Percentiles rank a stretch among this genome's conserved stretches.
Evolutionary conservation across 129 eudicot genomes (phyloP).

Genomic region (Heracleum sosnowskyi): DNA sequence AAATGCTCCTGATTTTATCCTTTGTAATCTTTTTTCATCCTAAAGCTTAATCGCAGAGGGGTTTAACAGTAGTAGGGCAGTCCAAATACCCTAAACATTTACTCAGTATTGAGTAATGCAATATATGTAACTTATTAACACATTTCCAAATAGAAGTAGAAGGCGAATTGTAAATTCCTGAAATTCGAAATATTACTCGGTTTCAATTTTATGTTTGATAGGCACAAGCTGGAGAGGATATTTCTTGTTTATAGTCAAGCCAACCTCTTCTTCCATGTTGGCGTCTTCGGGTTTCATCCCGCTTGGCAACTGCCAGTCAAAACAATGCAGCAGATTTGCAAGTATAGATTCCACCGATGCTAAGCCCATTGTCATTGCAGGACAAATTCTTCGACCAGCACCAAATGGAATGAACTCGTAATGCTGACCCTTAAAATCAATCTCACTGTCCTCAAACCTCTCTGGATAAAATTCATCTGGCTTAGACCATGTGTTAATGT

Average conservation of each 20-base stretch:
- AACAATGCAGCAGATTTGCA: conserved; percentile 23
- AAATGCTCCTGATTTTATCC: too few species aligned
- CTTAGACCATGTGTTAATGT: conserved; percentile 20
- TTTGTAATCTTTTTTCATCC: too few species aligned
- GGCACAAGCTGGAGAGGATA: too few species aligned
- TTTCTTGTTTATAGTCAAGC: conserved; percentile 14
- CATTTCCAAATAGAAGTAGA: too few species aligned
- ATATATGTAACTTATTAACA: too few species aligned
- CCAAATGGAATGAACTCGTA: conserved; percentile 48
- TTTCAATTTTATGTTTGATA: too few species aligned
- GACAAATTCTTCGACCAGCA: conserved; percentile 37
- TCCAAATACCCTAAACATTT: too few species aligned
- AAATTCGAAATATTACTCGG: too few species aligned
- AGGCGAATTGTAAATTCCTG: too few species aligned
- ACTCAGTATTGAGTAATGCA: too few species aligned
- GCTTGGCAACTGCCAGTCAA: conserved; percentile 34
- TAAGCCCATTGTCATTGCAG: conserved; percentile 16
- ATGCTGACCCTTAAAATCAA: conserved; percentile 35
- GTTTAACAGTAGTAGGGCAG: too few species aligned
- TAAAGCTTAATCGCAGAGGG: too few species aligned
- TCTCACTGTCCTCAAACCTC: conserved; percentile 26
- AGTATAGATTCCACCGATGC: conserved; percentile 16
- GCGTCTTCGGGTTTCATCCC: conserved; percentile 28
- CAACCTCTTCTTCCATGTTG: conserved; percentile 29
- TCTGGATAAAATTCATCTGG: conserved; percentile 37